phyloP scores from a whole-genome alignment of 345 rosid genomes.

The Salix caprea region DNA sequence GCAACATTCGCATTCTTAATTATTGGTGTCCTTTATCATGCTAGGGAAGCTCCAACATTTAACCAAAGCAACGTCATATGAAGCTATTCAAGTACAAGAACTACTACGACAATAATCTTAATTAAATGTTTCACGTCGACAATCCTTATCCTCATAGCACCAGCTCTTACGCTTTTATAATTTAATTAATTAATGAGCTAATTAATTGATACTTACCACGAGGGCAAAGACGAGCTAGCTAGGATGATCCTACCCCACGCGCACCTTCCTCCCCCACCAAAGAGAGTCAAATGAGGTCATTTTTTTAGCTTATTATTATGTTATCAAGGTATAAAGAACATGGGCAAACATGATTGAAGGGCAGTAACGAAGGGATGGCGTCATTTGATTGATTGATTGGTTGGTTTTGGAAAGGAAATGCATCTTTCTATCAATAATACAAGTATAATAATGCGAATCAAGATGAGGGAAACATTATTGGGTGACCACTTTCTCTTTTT shows the following conservation, averaged over 20 bases:
- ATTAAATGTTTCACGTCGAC: neutral
- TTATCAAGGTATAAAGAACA: neutral
- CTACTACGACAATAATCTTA: neutral
- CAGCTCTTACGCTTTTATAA: neutral
- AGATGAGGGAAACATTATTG: slow-evolving; percentile 3
- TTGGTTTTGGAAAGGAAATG: neutral
- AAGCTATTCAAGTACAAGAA: slow-evolving; percentile 1
- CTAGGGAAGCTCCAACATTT: neutral
- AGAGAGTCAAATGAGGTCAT: neutral
- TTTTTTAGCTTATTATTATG: neutral
- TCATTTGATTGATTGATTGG: slow-evolving; percentile 10
- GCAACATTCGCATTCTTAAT: neutral
- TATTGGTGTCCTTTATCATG: neutral
- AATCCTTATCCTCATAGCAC: slow-evolving; percentile 19
- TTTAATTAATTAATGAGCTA: neutral
- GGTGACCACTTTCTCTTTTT: neutral
- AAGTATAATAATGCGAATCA: neutral
- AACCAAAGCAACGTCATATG: neutral
- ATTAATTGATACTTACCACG: neutral
- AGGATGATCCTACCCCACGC: neutral
- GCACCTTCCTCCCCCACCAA: neutral
- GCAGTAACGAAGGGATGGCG: neutral
- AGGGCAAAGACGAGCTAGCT: neutral
- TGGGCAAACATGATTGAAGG: neutral
- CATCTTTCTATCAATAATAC: neutral